Evolutionary conservation across 2,329 filamentous ascomycete species (phyloP).

Genomic region (Neurospora sp.): DNA sequence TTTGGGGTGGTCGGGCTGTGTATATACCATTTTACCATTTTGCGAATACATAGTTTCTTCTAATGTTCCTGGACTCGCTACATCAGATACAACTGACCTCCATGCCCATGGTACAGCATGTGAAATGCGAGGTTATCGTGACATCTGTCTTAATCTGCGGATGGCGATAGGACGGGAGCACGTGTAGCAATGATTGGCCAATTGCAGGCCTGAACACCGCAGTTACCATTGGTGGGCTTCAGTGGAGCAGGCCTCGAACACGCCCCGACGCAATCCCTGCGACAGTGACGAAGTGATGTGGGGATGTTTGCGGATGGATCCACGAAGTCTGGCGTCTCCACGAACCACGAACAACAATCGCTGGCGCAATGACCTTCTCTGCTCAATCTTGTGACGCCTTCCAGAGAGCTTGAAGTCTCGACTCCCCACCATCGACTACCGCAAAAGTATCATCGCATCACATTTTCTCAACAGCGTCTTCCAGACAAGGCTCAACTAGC

Average conservation of each 20-base stretch:
- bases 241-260: background rate
- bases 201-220: background rate
- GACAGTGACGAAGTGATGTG: background rate
- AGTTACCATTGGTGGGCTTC: background rate
- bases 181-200: background rate
- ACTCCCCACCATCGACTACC: background rate
- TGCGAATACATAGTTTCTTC: background rate
- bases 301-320: background rate
- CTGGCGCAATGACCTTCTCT: background rate
- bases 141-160: background rate
- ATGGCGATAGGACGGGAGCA: background rate
- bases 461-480: background rate
- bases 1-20: background rate
- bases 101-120: background rate
- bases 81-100: background rate
- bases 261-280: background rate
- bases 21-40: background rate
- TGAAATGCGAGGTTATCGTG: background rate
- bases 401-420: background rate
- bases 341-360: background rate
- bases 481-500: background rate
- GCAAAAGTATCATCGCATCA: background rate
- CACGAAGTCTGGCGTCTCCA: background rate
- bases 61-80: background rate
- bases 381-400: background rate